phyloP scores from a whole-genome alignment of 176 grass and related monocot species.

The Chloris gayana region DNA sequence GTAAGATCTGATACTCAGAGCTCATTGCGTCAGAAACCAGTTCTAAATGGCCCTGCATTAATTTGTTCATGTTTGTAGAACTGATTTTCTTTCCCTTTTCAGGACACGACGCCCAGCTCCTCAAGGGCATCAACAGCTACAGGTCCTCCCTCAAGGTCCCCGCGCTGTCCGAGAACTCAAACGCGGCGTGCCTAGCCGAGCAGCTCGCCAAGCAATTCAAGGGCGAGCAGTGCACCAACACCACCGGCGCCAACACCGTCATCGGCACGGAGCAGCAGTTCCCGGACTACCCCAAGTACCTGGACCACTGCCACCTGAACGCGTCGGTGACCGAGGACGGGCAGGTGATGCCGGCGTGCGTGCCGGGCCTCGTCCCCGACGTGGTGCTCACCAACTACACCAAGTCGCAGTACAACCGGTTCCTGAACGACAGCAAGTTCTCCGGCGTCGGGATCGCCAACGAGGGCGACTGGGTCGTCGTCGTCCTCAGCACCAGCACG shows the following conservation, averaged over 20 bases:
- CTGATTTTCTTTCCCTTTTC: neutral
- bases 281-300: conserved; percentile 72
- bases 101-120: conserved; percentile 69
- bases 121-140: conserved; percentile 90
- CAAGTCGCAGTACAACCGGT: conserved; percentile 79
- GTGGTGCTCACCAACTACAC: conserved; percentile 92
- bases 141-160: conserved; percentile 75
- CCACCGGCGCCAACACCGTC: conserved; percentile 85
- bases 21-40: neutral
- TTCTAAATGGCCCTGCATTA: neutral
- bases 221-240: conserved; percentile 77
- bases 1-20: conserved; percentile 33
- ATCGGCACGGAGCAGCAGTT: conserved; percentile 83
- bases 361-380: conserved; percentile 55
- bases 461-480: conserved; percentile 87
- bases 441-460: conserved; percentile 77
- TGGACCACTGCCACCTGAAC: conserved; percentile 81
- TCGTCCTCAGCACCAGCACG: conserved; percentile 78
- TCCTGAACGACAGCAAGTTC: conserved; percentile 64
- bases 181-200: conserved; percentile 80
- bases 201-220: conserved; percentile 85
- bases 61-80: neutral
- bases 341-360: conserved; percentile 79
- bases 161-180: conserved; percentile 62
- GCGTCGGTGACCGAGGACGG: conserved; percentile 76